These are phyloP conservation scores for Yamadazyma trypodendri DNA, from an alignment of 1,139 yeast species.

Conservation along the genomic window DNA sequence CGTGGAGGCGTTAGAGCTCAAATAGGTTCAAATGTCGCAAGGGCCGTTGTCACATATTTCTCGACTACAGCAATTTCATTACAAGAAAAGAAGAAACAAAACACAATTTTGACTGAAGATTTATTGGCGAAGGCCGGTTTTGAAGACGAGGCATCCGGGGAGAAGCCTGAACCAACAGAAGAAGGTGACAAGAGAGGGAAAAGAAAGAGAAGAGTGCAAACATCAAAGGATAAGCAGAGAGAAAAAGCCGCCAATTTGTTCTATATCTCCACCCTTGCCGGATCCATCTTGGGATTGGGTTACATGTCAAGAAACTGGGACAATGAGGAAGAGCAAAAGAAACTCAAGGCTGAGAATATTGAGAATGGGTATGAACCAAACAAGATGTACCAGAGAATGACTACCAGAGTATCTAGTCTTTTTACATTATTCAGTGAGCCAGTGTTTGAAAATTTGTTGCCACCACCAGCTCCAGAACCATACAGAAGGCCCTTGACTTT, in stretches of 20 bases:
- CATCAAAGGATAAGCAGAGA: slow-evolving; percentile 57
- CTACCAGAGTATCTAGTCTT: slow-evolving; percentile 68
- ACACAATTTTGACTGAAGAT: slow-evolving; percentile 69
- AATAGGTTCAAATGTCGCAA: neutral
- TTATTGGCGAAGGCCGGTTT: slow-evolving; percentile 82
- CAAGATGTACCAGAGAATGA: slow-evolving; percentile 66
- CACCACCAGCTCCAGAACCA: slow-evolving; percentile 85
- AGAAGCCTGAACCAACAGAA: slow-evolving; percentile 9
- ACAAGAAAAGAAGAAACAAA: slow-evolving; percentile 7
- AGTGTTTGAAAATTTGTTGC: slow-evolving; percentile 85
- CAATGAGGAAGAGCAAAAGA: slow-evolving; percentile 63
- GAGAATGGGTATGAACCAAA: slow-evolving; percentile 69
- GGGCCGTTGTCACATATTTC: neutral
- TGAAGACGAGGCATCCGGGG: slow-evolving; percentile 33
- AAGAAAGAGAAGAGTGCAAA: slow-evolving; percentile 57
- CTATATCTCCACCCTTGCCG: slow-evolving; percentile 61
- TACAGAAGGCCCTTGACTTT: slow-evolving; percentile 91
- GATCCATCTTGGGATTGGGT: slow-evolving; percentile 62
- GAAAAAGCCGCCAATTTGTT: slow-evolving; percentile 70
- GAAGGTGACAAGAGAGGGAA: slow-evolving; percentile 18
- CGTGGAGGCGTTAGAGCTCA: neutral
- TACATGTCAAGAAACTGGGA: slow-evolving; percentile 90
- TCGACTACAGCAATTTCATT: neutral
- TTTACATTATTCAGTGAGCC: slow-evolving; percentile 92
- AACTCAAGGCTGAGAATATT: slow-evolving; percentile 47